Evolutionary conservation across 129 eudicot species (phyloP).

Genomic region (Glebionis coronaria): DNA sequence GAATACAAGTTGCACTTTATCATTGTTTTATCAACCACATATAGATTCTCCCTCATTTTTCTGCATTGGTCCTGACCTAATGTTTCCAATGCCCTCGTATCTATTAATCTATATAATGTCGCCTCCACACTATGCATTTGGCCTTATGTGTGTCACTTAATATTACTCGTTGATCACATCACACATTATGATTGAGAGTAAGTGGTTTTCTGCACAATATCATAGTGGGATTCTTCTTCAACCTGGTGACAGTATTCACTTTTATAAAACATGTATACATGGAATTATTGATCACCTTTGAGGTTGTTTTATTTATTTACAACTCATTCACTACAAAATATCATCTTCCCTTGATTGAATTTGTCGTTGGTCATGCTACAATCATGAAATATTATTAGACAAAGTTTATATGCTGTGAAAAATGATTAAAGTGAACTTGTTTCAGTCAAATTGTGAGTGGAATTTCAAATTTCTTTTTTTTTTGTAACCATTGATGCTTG

Average conservation of each 20-base stretch:
- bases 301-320: not conserved
- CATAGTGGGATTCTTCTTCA: not conserved
- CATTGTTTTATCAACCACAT: not conserved
- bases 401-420: not conserved
- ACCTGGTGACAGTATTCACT: not conserved
- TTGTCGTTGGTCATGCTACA: no score
- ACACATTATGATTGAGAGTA: not conserved
- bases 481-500: slow-evolving; percentile 8
- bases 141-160: not conserved
- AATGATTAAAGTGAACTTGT: no score
- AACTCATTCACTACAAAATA: not conserved
- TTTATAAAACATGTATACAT: not conserved
- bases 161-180: not conserved
- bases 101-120: no score
- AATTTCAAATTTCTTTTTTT: no score
- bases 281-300: not conserved
- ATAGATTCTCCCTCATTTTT: no score
- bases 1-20: not conserved
- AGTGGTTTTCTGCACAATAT: not conserved
- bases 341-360: not conserved
- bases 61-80: not conserved
- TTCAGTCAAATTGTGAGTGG: no score
- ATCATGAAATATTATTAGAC: no score
- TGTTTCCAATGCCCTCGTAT: not conserved
- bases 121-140: no score